Percentiles rank a stretch among this genome's conserved stretches.
Conservation (phyloP, 2,329 filamentous ascomycete species). For the Plenodomus biglobosus region DNA sequence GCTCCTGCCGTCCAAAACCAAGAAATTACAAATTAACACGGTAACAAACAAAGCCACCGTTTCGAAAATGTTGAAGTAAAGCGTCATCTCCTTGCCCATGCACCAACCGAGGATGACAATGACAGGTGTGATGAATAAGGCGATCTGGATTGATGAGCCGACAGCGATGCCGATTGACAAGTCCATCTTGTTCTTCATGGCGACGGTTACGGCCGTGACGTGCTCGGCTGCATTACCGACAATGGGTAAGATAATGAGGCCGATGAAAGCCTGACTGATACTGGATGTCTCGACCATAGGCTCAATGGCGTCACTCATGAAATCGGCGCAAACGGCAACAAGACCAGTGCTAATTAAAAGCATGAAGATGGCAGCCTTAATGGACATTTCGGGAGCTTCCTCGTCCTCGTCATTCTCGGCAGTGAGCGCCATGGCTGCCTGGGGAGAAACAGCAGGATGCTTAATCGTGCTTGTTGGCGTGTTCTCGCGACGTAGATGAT, state of each 20-base stretch:
- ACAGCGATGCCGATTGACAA: constrained; percentile 78
- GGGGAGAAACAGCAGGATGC: constrained; percentile 21
- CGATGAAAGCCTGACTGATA: constrained; percentile 73
- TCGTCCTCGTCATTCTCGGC: constrained; percentile 32
- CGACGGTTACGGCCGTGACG: constrained; percentile 77
- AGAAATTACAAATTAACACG: constrained; percentile 81
- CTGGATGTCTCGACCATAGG: constrained; percentile 61
- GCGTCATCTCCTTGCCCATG: constrained; percentile 69
- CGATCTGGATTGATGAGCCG: constrained; percentile 77
- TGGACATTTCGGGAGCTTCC: constrained; percentile 53
- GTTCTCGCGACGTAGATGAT: constrained; percentile 35
- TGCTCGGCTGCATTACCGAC: constrained; percentile 84
- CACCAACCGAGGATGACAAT: constrained; percentile 79
- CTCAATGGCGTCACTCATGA: constrained; percentile 73
- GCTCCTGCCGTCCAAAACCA: constrained; percentile 79
- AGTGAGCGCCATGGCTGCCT: constrained; percentile 19
- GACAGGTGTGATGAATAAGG: constrained; percentile 75
- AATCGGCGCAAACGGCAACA: constrained; percentile 67
- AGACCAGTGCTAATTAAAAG: constrained; percentile 57
- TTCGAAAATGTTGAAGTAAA: constrained; percentile 64
- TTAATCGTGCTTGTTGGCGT: constrained; percentile 20
- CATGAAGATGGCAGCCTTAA: constrained; percentile 59
- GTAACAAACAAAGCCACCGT: constrained; percentile 77
- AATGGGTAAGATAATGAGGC: constrained; percentile 77
- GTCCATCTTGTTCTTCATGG: constrained; percentile 84